A percentile compares a stretch with the other conserved stretches of the same genome.
These are phyloP conservation scores for Bipolaris sorokiniana DNA, from an alignment of 2,329 filamentous ascomycete species.

Conservation along the genomic window DNA sequence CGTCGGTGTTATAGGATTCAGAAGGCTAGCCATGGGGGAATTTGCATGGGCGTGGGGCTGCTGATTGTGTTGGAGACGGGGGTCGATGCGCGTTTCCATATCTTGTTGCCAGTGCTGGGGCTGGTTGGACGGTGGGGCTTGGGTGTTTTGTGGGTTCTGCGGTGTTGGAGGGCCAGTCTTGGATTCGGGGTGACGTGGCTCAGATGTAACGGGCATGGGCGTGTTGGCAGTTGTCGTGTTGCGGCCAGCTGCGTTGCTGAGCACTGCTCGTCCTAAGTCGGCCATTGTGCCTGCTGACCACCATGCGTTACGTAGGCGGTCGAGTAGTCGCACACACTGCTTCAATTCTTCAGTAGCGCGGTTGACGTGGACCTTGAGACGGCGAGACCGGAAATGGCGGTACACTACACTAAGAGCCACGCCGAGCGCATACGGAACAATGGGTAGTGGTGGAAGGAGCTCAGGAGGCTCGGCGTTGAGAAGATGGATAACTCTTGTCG, in stretches of 20 bases:
- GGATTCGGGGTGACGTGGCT: conserved; percentile 25
- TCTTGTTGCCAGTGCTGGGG: conserved; percentile 33
- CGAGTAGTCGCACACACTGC: conserved; percentile 53
- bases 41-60: conserved; percentile 17
- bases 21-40: conserved; percentile 37
- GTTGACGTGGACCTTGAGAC: conserved; percentile 55
- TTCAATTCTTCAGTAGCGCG: conserved; percentile 55
- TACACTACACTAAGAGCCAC: conserved; percentile 64
- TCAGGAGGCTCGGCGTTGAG: conserved; percentile 55
- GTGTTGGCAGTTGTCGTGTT: conserved; percentile 46
- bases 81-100: conserved; percentile 41
- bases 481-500: conserved; percentile 62
- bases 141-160: conserved; percentile 23
- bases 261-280: conserved; percentile 48
- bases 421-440: conserved; percentile 63
- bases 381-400: conserved; percentile 61
- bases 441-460: conserved; percentile 58
- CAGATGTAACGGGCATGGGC: conserved; percentile 32
- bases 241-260: conserved; percentile 48
- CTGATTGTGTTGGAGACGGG: conserved; percentile 36
- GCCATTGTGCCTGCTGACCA: conserved; percentile 56
- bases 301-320: conserved; percentile 53
- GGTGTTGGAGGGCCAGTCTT: conserved; percentile 30
- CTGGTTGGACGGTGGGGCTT: conserved; percentile 15
- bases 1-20: conserved; percentile 38